Evolutionary conservation across 768 basidiomycete genomes (phyloP), one percentile per base, ranked within the genome.

Genomic region (Lactifluus piperatus): DNA sequence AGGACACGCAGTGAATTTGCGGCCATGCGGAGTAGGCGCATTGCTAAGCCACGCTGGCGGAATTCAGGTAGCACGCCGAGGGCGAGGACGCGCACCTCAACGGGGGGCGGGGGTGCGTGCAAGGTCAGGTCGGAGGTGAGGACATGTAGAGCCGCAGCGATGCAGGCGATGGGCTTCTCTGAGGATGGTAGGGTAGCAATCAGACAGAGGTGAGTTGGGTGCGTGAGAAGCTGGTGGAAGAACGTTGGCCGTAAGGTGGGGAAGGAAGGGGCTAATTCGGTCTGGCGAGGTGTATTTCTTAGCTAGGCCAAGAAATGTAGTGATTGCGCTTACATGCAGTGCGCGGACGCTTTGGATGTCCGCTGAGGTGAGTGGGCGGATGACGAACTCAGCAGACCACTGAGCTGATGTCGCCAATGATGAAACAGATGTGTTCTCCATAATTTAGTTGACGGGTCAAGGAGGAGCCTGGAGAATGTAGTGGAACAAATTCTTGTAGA

Each of bases 41-140:
- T 73, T 10, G 76, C 79, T 37, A 81, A 67, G 37, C 78, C 77
- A 36, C 66, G 65, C 13, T 77, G 69, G 59, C 73, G 79, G 66
- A 72, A 76, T 2, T 71, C 61, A 4, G 79, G 79, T 44, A 75
- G 72, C 16, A 81, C 78, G 34, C 80, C 79, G 3, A 81, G 76
- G 1, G 79, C 79, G 32, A 80, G 77, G 60, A 81, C 76, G 65
- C 80, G 76, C 22, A 81, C 67, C 8, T 63, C 79, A 2, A 80
- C 74, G 3, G 79, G 79, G 34, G 79, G 73, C 57, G 77, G 74
- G 62, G 79, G 73, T 20, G 77, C 65, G 60, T 71, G 73, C 47
- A 73, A 7, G 10, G 59, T 69, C 30, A 64, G 56, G 51, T 48
- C 58, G 29, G 51, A 64, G 57, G 62, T 67, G 57, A 60, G 45